Evolutionary conservation across 2,329 filamentous ascomycete genomes (phyloP).

Genomic region (Cladophialophora exuberans): DNA sequence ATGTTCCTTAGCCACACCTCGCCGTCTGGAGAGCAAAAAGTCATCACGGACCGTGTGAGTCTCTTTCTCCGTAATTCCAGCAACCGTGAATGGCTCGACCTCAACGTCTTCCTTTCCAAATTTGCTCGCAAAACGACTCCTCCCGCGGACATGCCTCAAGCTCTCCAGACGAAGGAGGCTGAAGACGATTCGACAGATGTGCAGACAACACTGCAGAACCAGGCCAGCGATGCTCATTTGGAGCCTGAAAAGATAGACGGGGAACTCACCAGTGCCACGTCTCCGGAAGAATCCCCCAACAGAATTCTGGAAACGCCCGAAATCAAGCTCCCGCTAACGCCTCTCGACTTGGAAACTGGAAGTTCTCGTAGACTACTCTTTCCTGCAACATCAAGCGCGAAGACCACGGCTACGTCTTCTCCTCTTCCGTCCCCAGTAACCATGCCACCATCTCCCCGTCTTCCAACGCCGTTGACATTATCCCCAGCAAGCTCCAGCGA

Average conservation of each 20-base stretch:
- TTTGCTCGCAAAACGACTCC: not conserved
- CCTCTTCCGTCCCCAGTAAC: not conserved
- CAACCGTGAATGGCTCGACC: not conserved
- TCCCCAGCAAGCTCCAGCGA: not conserved
- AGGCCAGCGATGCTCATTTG: not conserved
- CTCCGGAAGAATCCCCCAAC: not conserved
- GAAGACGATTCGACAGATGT: not conserved
- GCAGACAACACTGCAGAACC: not conserved
- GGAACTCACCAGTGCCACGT: not conserved
- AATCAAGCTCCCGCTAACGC: not conserved
- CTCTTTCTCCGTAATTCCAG: not conserved
- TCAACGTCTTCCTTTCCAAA: not conserved
- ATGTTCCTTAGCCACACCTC: not conserved
- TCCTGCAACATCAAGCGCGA: not conserved
- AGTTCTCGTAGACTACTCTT: not conserved
- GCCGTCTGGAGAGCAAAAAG: not conserved
- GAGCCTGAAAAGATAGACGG: not conserved
- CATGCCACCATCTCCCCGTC: not conserved
- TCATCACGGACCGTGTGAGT: not conserved
- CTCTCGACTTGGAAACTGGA: not conserved
- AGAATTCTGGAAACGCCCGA: not conserved
- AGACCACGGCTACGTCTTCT: not conserved
- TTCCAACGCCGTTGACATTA: not conserved
- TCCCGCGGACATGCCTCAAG: not conserved
- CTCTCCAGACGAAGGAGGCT: not conserved